Conservation (phyloP, 208 protist species). For the Trypanosoma avium region DNA sequence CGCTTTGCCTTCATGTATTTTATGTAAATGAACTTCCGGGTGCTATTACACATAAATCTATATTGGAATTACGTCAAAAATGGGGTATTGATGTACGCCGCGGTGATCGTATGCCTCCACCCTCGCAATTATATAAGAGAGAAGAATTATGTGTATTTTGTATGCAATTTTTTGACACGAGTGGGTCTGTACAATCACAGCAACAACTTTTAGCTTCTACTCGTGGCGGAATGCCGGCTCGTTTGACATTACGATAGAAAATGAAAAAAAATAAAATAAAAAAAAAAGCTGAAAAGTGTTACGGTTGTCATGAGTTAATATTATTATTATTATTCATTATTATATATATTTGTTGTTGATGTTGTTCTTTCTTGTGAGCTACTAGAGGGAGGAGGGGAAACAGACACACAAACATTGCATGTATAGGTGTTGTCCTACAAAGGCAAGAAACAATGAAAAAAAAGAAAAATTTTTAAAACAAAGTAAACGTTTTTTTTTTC, state of each 20-base stretch:
- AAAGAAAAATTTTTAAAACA: too few species aligned
- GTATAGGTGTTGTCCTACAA: too few species aligned
- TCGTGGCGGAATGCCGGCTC: slow-evolving; percentile 78
- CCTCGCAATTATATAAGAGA: slow-evolving; percentile 91
- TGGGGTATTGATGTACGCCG: slow-evolving; percentile 87
- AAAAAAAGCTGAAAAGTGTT: not conserved
- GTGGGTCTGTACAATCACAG: slow-evolving; percentile 78
- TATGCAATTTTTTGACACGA: slow-evolving; percentile 94
- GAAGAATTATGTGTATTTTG: slow-evolving; percentile 93
- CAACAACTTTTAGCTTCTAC: slow-evolving; percentile 88
- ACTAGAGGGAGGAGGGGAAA: too few species aligned
- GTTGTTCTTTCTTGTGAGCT: too few species aligned
- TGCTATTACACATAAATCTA: slow-evolving; percentile 92
- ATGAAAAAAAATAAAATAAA: too few species aligned
- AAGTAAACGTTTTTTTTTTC: too few species aligned
- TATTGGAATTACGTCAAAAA: slow-evolving; percentile 87
- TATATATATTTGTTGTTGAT: too few species aligned
- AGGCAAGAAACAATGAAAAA: too few species aligned
- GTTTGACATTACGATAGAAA: slow-evolving; percentile 67
- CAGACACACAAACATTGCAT: too few species aligned
- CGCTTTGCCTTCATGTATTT: slow-evolving; percentile 88
- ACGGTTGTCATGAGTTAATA: not conserved
- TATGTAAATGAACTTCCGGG: slow-evolving; percentile 91
- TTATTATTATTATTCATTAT: too few species aligned
- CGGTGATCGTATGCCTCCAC: slow-evolving; percentile 84